Conservation (phyloP, 2,329 filamentous ascomycete genomes). For the Penicillium brasilianum region DNA sequence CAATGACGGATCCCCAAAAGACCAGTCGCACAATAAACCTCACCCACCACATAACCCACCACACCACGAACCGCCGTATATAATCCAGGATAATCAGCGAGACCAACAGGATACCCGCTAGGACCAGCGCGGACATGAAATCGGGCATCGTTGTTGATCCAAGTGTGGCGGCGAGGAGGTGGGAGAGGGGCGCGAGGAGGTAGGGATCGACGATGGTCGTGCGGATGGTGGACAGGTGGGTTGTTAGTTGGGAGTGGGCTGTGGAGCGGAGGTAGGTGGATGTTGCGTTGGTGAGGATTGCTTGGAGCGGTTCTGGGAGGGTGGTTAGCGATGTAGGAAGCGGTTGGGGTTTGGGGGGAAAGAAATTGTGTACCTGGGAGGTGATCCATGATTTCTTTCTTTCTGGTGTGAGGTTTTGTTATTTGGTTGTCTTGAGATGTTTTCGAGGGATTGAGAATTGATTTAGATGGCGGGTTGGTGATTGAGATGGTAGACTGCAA, state of each 20-base stretch:
- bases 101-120: constrained; percentile 67
- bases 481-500: not conserved
- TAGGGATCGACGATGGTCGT: constrained; percentile 56
- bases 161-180: constrained; percentile 39
- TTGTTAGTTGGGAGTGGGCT: constrained; percentile 25
- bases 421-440: too few relatives aligned
- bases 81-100: constrained; percentile 69
- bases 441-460: not conserved
- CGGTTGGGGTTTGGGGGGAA: not conserved
- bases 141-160: constrained; percentile 38
- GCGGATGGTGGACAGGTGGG: constrained; percentile 34
- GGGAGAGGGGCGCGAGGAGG: constrained; percentile 48
- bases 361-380: constrained; percentile 23
- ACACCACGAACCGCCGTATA: constrained; percentile 73
- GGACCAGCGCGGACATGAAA: constrained; percentile 48
- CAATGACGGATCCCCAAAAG: constrained; percentile 67
- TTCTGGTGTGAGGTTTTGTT: not conserved
- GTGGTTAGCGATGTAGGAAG: not conserved
- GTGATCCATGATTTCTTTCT: constrained; percentile 23
- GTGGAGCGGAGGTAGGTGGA: constrained; percentile 26
- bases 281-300: constrained; percentile 25
- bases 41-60: constrained; percentile 81
- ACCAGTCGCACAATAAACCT: constrained; percentile 65
- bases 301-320: constrained; percentile 29
- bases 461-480: not conserved